Base-by-base conservation (phyloP, 2,329 filamentous ascomycete species). In the Dendryphion nanum region DNA sequence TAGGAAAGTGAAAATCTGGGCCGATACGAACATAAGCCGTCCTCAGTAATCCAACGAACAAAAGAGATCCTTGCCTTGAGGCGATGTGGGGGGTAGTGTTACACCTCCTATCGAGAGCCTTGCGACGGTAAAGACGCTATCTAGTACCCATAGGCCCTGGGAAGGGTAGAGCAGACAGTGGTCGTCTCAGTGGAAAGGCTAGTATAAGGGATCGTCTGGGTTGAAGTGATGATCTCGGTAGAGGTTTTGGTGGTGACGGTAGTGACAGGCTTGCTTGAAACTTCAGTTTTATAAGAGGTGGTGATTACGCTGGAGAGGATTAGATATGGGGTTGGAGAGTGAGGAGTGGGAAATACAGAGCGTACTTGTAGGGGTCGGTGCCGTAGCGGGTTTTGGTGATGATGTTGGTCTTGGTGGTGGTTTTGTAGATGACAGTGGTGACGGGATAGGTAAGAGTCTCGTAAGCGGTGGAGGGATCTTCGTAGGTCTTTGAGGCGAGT, bases 301-400 rank as follows among this genome's bases (percentile, higher is more conserved):
- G 21, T 33, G 21, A 53, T 41, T 21, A 36, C 35, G 30, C 46
- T 56, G 35, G 26, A 10, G n/a, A 7, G 4, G 18, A 42, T 46
- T 7, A 45, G 13, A 19, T 32, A 16, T 8, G 26, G 18, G n/a
- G n/a, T n/a, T n/a, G 34, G 12, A 12, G 5, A 20, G 17, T 17
- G 6, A 14, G n/a, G 33, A 32, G n/a, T 7, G 23, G 3, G 5
- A 3, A 3, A n/a, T n/a, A n/a, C n/a, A 4, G 12, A 19, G 8
- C 55, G 48, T 38, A 58, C 54, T 41, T 47, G 18, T 37, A 38
- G 4, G 49, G 47, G 16, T 42, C 40, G 17, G 45, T 48, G 24
- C 45, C 40, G 12, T 38, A 28, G 10, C 3, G 4, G 6, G 42
- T 39, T 15, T 41, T 35, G n/a, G 26, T 19, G 6, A 12, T 38